phyloP scores from a whole-genome alignment of 2,329 filamentous ascomycete species.

The Zymoseptoria crescenta region DNA sequence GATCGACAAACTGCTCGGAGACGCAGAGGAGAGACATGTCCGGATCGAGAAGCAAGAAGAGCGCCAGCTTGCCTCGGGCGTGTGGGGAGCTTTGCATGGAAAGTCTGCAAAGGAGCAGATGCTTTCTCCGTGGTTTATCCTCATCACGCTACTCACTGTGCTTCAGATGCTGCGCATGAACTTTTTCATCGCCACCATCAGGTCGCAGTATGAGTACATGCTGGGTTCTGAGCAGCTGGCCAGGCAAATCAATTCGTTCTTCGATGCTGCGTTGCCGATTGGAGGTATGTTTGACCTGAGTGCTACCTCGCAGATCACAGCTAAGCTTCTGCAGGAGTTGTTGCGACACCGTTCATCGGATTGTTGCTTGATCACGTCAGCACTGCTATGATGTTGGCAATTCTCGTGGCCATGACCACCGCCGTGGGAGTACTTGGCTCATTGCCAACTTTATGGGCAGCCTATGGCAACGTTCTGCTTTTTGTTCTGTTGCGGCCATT shows the following conservation, averaged over 20 bases:
- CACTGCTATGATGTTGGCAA: slow-evolving; percentile 60
- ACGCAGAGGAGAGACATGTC: slow-evolving; percentile 51
- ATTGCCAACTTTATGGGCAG: slow-evolving; percentile 61
- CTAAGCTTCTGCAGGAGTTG: slow-evolving; percentile 57
- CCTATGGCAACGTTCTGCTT: slow-evolving; percentile 65
- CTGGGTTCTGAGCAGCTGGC: slow-evolving; percentile 56
- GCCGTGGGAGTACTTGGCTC: slow-evolving; percentile 71
- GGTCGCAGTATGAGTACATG: slow-evolving; percentile 73
- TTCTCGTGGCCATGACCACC: slow-evolving; percentile 65
- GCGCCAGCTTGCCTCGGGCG: slow-evolving; percentile 48
- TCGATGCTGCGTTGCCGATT: slow-evolving; percentile 67
- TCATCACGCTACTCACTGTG: slow-evolving; percentile 70
- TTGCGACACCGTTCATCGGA: slow-evolving; percentile 83
- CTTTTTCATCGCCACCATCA: slow-evolving; percentile 82
- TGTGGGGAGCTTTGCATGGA: slow-evolving; percentile 81
- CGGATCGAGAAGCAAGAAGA: slow-evolving; percentile 14
- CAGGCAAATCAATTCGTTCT: slow-evolving; percentile 68
- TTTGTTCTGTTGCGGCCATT: slow-evolving; percentile 81
- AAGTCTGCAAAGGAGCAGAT: slow-evolving; percentile 65
- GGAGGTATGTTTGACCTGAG: slow-evolving; percentile 11
- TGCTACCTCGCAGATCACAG: background rate
- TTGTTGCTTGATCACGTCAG: slow-evolving; percentile 66
- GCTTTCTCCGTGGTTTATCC: slow-evolving; percentile 69
- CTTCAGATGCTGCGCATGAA: slow-evolving; percentile 55
- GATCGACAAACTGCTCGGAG: slow-evolving; percentile 62